Conservation (phyloP, 805 yeast species). For the Kuraishia hungarica region DNA sequence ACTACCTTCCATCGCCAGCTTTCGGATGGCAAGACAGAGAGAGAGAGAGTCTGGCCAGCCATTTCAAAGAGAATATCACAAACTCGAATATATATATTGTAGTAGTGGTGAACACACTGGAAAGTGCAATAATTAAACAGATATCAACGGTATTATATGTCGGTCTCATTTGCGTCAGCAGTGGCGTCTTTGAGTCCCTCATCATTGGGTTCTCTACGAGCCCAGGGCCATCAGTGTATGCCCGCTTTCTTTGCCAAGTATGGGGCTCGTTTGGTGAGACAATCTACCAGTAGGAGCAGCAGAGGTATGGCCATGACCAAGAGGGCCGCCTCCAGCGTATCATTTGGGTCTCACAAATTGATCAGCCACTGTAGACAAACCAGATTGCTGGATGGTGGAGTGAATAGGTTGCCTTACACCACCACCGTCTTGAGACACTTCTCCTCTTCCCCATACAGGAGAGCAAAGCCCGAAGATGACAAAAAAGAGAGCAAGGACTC, state of each 20-base stretch:
- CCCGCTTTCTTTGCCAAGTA: too few relatives aligned
- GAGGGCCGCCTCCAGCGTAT: too few relatives aligned
- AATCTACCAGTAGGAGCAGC: too few relatives aligned
- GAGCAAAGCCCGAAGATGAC: neutral
- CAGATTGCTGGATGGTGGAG: neutral
- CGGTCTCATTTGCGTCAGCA: neutral
- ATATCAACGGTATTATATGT: neutral
- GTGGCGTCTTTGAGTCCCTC: neutral
- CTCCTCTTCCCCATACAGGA: neutral
- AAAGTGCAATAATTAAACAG: too few relatives aligned
- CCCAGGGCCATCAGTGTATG: neutral
- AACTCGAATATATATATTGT: neutral
- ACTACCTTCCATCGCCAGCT: neutral
- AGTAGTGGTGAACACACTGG: neutral
- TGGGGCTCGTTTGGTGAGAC: neutral
- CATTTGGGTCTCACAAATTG: too few relatives aligned
- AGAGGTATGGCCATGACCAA: too few relatives aligned
- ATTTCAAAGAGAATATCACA: too few relatives aligned
- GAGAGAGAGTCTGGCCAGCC: too few relatives aligned
- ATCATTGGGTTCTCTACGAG: neutral
- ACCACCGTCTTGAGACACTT: neutral
- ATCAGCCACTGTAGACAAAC: neutral
- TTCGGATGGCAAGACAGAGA: neutral
- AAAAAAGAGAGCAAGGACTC: constrained; percentile 1
- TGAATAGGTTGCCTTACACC: neutral